Evolutionary conservation across 768 basidiomycete genomes (phyloP), one percentile per base, ranked within the genome.

Genomic region (Lactarius hengduanensis): DNA sequence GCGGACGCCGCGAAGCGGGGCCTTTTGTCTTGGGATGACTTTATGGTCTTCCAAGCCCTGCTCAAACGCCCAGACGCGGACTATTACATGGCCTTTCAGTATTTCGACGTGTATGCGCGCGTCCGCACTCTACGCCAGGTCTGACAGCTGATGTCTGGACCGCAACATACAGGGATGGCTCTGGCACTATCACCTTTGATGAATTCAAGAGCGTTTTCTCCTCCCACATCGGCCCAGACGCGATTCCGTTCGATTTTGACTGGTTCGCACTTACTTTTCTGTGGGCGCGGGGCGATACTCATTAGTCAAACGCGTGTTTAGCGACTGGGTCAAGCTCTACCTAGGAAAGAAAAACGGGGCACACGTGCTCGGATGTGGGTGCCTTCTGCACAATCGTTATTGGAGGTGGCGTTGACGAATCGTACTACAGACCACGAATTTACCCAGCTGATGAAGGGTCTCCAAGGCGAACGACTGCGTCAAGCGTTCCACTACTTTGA

Each of bases 391-490:
- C 20, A 26, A 54, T 32, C 36, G 28, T 57, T 11, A 26, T 64
- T 30, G 30, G 62, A n/a, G 34, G 59, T 63, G 16, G 53, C 62
- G 54, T 65, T 74, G 60, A 73, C 50, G 54, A 47, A 45, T 68
- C 45, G 6, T 38, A 47, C 59, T 38, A 47, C 59, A 94, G 91
- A 96, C 79, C 91, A 91, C 75, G 96, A 98, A 77, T 98, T 98
- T 79, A 97, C 95, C 36, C 96, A 98, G 79, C 80, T 98, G 66
- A 97, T 99, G 94, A 98, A 98, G 78, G 96, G 95, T 53, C 84
- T 98, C 63, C 97, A 98, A 79, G 97, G 96, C 73, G 97, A 99
- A 78, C 89, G 97, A 38, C 81, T 99, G 62, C 91, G 97, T 67
- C 97, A 99, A 78, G 91, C 95, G 30, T 99, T 98, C 82, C 91